Evolutionary conservation across 2,329 filamentous ascomycete genomes (phyloP).

Genomic region (Fragosphaeria purpurea): DNA sequence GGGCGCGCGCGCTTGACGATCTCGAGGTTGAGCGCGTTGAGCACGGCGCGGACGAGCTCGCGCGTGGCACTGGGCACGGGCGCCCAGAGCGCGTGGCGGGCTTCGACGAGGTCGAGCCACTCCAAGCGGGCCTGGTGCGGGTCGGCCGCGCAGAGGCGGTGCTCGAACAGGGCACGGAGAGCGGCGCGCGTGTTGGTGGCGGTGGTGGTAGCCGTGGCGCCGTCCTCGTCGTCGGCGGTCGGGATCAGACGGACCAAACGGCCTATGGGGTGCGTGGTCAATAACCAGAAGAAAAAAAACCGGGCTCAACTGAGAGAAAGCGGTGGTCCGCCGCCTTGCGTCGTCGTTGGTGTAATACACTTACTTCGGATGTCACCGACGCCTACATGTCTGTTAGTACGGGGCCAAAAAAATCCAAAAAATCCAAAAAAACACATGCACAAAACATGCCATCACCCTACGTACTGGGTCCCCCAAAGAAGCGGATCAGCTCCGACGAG

Average conservation of each 20-base stretch:
- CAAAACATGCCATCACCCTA: not conserved
- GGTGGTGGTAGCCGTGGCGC: not conserved
- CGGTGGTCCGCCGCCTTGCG: too few species aligned
- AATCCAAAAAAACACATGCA: not conserved
- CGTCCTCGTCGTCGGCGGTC: slow-evolving; percentile 29
- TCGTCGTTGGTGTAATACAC: not conserved
- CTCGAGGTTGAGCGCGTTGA: slow-evolving; percentile 68
- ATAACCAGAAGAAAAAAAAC: not conserved
- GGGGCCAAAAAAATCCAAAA: not conserved
- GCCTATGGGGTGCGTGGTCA: slow-evolving; percentile 37
- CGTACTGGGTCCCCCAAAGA: slow-evolving; percentile 84
- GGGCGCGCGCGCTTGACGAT: slow-evolving; percentile 67
- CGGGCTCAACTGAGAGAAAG: too few species aligned
- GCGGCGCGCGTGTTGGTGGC: slow-evolving; percentile 57
- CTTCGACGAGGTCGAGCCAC: slow-evolving; percentile 85
- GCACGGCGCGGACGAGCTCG: slow-evolving; percentile 66
- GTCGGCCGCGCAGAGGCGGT: slow-evolving; percentile 57
- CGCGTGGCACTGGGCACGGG: slow-evolving; percentile 60
- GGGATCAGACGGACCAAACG: slow-evolving; percentile 87
- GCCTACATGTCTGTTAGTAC: slow-evolving; percentile 11
- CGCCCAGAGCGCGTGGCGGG: slow-evolving; percentile 66
- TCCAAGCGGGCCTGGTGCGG: slow-evolving; percentile 56
- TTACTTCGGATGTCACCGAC: slow-evolving; percentile 67
- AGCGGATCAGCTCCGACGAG: slow-evolving; percentile 84
- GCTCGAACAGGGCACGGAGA: slow-evolving; percentile 77